Percentiles rank a stretch among this genome's conserved stretches.
Conservation (phyloP, 1,139 yeast genomes). For the Keqinozyma sinolaborantium region DNA sequence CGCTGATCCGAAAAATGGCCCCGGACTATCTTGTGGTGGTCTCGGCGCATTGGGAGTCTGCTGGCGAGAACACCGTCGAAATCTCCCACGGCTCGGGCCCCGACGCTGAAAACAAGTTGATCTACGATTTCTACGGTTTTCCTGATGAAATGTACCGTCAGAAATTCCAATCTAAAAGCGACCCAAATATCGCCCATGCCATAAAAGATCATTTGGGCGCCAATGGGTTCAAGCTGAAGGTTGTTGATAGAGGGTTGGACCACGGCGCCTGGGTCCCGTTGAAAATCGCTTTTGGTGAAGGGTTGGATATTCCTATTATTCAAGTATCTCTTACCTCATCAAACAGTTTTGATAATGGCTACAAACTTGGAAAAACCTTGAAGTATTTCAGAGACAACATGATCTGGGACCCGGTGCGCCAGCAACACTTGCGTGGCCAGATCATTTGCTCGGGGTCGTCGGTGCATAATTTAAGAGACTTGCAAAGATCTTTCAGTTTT, state of each 20-base stretch:
- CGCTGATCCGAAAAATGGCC: slow-evolving; percentile 41
- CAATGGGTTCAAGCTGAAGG: slow-evolving; percentile 41
- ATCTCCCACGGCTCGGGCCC: slow-evolving; percentile 30
- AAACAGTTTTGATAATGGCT: slow-evolving; percentile 44
- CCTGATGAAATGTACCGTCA: slow-evolving; percentile 62
- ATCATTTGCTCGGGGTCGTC: slow-evolving; percentile 73
- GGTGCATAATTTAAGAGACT: slow-evolving; percentile 68
- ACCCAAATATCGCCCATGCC: slow-evolving; percentile 38
- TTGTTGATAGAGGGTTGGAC: slow-evolving; percentile 62
- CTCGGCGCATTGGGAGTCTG: slow-evolving; percentile 77
- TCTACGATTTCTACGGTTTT: slow-evolving; percentile 75
- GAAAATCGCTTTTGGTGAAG: slow-evolving; percentile 62
- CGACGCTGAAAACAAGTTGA: slow-evolving; percentile 29
- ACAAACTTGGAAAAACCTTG: slow-evolving; percentile 54
- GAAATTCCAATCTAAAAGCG: slow-evolving; percentile 50
- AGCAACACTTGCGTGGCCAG: slow-evolving; percentile 37
- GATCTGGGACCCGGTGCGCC: slow-evolving; percentile 27
- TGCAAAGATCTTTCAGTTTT: slow-evolving; percentile 21
- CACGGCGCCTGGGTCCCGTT: slow-evolving; percentile 85
- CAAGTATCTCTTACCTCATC: slow-evolving; percentile 62
- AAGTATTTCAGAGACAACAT: slow-evolving; percentile 45
- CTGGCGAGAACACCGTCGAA: slow-evolving; percentile 38
- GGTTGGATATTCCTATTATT: slow-evolving; percentile 49
- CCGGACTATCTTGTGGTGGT: slow-evolving; percentile 66
- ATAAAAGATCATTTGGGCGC: slow-evolving; percentile 37